phyloP scores from a whole-genome alignment of 2,329 filamentous ascomycete genomes.

The Epichloe aotearoae region DNA sequence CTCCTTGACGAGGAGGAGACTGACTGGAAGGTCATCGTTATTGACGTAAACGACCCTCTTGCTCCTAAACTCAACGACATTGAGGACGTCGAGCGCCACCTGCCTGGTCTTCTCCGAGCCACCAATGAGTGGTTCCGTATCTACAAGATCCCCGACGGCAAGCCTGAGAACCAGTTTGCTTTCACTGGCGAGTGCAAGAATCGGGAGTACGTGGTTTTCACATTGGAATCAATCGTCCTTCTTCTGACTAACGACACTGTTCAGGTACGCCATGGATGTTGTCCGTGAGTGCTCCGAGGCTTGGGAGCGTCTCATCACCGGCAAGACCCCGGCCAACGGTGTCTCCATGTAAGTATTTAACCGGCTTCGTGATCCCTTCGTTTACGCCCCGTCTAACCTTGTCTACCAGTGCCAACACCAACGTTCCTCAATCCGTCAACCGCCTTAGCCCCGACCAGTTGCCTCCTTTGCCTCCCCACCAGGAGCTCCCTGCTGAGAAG shows the following conservation, averaged over 20 bases:
- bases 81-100: constrained; percentile 96
- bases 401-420: constrained; percentile 60
- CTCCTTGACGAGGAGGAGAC: constrained; percentile 99
- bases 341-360: constrained; percentile 62
- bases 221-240: too few relatives aligned
- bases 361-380: not conserved
- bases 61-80: constrained; percentile 95
- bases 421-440: constrained; percentile 59
- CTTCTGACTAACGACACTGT: constrained; percentile 2
- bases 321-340: constrained; percentile 67
- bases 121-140: constrained; percentile 99
- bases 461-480: constrained; percentile 61
- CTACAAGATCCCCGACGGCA: constrained; percentile 99
- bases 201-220: constrained; percentile 52
- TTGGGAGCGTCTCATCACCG: constrained; percentile 90
- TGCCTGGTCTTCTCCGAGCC: constrained; percentile 88
- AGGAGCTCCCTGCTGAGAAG: constrained; percentile 73
- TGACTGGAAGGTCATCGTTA: constrained; percentile 99
- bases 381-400: constrained; percentile 14
- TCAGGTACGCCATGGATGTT: constrained; percentile 83
- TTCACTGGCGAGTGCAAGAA: constrained; percentile 99
- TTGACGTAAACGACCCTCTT: constrained; percentile 94
- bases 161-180: constrained; percentile 99
- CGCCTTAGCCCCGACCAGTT: constrained; percentile 58
- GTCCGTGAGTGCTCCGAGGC: constrained; percentile 92